Conservation (phyloP, 345 rosid species). For the Murraya koenigii region DNA sequence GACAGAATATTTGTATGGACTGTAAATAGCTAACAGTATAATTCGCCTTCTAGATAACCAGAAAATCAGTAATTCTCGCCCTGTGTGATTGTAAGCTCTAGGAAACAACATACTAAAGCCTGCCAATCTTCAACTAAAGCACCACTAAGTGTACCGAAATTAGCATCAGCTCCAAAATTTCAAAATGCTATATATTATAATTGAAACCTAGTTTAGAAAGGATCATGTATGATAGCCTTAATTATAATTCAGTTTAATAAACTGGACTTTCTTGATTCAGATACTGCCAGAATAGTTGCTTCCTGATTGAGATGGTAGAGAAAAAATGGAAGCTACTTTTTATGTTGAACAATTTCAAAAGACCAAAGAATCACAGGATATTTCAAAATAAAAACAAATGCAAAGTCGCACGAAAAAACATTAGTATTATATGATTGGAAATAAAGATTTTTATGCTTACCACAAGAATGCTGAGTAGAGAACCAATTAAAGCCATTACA, state of each 20-base stretch:
- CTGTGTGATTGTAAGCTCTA: neutral
- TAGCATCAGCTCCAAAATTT: neutral
- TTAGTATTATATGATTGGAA: neutral
- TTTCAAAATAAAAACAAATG: neutral
- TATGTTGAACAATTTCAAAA: neutral
- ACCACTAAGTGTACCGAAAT: neutral
- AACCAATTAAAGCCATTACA: conserved; percentile 90
- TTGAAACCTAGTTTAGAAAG: neutral
- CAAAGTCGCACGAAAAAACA: neutral
- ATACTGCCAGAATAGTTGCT: neutral
- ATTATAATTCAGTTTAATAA: neutral
- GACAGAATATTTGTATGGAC: neutral
- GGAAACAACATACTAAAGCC: neutral
- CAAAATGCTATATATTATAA: neutral
- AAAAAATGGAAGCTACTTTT: neutral
- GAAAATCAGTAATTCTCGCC: neutral
- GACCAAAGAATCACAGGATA: neutral
- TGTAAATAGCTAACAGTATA: neutral
- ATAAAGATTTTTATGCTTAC: conserved; percentile 38
- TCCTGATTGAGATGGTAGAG: neutral
- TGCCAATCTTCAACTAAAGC: neutral
- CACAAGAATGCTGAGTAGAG: conserved; percentile 75
- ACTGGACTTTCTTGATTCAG: neutral
- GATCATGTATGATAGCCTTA: neutral
- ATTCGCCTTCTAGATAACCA: neutral